Percentiles rank a stretch among this genome's conserved stretches.
Conservation (phyloP, 176 grass and related monocot genomes). For the Triticum turgidum region DNA sequence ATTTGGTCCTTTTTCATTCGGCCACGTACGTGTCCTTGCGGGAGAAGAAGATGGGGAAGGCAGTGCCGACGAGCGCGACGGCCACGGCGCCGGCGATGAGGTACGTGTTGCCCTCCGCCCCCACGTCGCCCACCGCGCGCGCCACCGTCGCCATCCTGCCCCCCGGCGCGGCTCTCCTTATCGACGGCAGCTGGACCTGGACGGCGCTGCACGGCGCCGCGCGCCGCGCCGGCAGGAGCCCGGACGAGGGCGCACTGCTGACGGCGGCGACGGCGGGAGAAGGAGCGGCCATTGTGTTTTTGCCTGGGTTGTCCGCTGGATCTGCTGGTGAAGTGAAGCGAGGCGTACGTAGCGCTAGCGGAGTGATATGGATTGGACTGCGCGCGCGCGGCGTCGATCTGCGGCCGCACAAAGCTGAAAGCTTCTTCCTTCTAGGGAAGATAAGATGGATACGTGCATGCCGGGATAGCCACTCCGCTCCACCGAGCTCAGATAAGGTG, state of each 20-base stretch:
- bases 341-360: no score
- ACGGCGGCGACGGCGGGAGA: background rate
- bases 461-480: background rate
- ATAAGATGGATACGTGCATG: background rate
- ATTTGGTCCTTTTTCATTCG: no score
- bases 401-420: background rate
- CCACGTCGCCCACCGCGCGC: constrained; percentile 66
- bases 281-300: background rate
- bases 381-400: background rate
- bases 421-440: background rate
- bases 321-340: background rate
- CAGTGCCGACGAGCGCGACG: constrained; percentile 76
- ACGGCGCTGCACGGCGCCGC: background rate
- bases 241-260: background rate
- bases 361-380: no score
- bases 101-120: constrained; percentile 69
- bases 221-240: background rate
- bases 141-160: constrained; percentile 16
- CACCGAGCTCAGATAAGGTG: background rate
- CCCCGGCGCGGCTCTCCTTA: background rate
- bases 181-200: background rate
- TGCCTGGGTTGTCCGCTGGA: background rate
- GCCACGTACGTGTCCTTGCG: constrained; percentile 72
- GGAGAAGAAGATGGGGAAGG: constrained; percentile 86
- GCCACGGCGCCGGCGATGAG: constrained; percentile 88